These are phyloP conservation scores for Russula emetica DNA, from an alignment of 768 basidiomycete species.

Conservation along the genomic window DNA sequence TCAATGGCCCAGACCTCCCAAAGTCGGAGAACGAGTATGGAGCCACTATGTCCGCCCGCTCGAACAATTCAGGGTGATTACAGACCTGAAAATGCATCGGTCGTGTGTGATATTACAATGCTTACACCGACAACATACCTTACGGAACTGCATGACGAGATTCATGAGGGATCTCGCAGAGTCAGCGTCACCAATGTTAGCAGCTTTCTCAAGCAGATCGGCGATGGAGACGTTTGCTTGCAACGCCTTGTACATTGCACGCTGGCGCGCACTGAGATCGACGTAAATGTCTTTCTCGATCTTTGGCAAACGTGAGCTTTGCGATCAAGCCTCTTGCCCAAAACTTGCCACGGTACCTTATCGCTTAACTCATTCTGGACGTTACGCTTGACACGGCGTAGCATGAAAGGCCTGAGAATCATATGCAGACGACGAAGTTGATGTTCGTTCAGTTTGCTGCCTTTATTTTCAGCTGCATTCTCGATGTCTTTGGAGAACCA, in stretches of 20 bases:
- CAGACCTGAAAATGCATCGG: conserved; percentile 60
- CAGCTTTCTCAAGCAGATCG: conserved; percentile 90
- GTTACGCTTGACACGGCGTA: conserved; percentile 92
- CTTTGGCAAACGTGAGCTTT: conserved; percentile 39
- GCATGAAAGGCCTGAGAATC: conserved; percentile 99
- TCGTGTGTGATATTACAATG: not conserved
- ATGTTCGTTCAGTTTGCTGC: conserved; percentile 88
- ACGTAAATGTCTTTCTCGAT: conserved; percentile 96
- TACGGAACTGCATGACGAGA: conserved; percentile 99
- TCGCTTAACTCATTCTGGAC: conserved; percentile 99
- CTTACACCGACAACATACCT: conserved; percentile 45
- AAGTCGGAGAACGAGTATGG: conserved; percentile 88
- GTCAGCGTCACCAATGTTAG: conserved; percentile 84
- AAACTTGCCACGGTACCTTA: conserved; percentile 56
- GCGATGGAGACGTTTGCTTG: conserved; percentile 92
- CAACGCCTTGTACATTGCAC: conserved; percentile 82
- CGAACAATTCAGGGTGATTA: conserved; percentile 97
- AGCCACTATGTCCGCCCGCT: conserved; percentile 91
- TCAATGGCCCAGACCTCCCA: conserved; percentile 74
- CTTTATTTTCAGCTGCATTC: conserved; percentile 88
- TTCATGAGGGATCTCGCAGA: conserved; percentile 96
- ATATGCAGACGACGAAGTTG: conserved; percentile 94
- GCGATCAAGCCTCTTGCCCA: not conserved
- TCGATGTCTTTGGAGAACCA: conserved; percentile 99
- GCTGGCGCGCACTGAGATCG: conserved; percentile 89